Base-by-base conservation (phyloP, 441 rosid species). In the Melastoma candidum region DNA sequence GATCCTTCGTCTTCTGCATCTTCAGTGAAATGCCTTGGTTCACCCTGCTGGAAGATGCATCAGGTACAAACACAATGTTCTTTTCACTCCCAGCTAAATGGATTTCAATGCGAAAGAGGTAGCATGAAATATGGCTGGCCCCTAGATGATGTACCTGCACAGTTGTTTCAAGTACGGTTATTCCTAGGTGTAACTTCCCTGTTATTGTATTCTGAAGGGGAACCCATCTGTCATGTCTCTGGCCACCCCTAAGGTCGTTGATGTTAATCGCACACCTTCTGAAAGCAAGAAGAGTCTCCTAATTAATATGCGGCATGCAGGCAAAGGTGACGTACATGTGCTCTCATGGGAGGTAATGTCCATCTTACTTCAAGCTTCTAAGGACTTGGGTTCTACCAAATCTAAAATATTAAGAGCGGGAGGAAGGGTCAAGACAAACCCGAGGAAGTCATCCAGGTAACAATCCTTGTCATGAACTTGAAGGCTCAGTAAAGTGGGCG, bases 381-480 rank as follows among this genome's bases (percentile, higher is more conserved):
- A 17, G 22, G 22, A 17, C 22, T 17, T 17, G 22, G 22, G 22
- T 17, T 17, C 22, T 17, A 17, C 22, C 22, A 17, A 17, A 1
- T 17, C 22, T 17, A 17, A 17, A 17, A 17, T 17, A 17, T 17
- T 17, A 17, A 26, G 26, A 17, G 22, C 22, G 9, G 26, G 46
- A 32, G 25, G 11, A 53, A n/a, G 22, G 14, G 11, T 17, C 22
- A 17, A 75, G 62, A 67, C 79, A 17, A 63, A 86, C 97, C 99
- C 97, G 47, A 93, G 96, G 24, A 66, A 63, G 68, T 85, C 98
- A 66, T 92, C 97, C 39, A 80, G 68, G 12, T 84, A 81, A 49
- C 70, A 77, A 70, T 93, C 98, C 67, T 93, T 83, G 75, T 89
- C 97, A 59, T 68, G 58, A 64, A 89, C 97, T 77, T 86, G 87